A percentile compares a stretch with the other conserved stretches of the same genome.
Conservation (phyloP, 257 asterid species). For the Gentiana straminea region DNA sequence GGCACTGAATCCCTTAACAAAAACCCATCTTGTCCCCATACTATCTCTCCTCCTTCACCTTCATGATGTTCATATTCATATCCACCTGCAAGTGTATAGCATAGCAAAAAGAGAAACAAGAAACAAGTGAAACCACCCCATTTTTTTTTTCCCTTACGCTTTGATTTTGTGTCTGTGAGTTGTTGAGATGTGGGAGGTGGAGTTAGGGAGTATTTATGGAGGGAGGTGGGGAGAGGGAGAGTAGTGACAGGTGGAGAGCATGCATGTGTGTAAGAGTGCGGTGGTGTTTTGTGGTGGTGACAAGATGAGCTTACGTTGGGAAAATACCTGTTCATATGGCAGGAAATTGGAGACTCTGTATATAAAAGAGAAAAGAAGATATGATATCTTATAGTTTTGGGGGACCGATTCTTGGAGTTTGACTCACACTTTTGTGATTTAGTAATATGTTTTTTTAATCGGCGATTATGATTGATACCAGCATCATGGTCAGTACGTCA, state of each 20-base stretch:
- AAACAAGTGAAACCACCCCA: not conserved
- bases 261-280: constrained; percentile 37
- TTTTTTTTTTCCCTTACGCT: constrained; percentile 8
- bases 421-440: too few species aligned
- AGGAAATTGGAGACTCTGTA: too few species aligned
- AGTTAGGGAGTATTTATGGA: constrained; percentile 17
- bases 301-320: constrained; percentile 7
- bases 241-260: constrained; percentile 45
- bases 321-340: too few species aligned
- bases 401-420: too few species aligned
- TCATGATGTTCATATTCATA: not conserved
- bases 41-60: not conserved
- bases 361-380: too few species aligned
- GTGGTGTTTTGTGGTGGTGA: constrained; percentile 35
- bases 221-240: constrained; percentile 6
- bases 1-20: constrained; percentile 1
- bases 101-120: not conserved
- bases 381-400: too few species aligned
- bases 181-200: constrained; percentile 5
- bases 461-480: too few species aligned
- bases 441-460: too few species aligned
- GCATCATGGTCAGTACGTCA: too few species aligned
- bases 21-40: not conserved
- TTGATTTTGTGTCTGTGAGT: not conserved
- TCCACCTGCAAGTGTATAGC: not conserved